phyloP scores from a whole-genome alignment of 2,329 filamentous ascomycete genomes.

The Sporothrix variecibatus region DNA sequence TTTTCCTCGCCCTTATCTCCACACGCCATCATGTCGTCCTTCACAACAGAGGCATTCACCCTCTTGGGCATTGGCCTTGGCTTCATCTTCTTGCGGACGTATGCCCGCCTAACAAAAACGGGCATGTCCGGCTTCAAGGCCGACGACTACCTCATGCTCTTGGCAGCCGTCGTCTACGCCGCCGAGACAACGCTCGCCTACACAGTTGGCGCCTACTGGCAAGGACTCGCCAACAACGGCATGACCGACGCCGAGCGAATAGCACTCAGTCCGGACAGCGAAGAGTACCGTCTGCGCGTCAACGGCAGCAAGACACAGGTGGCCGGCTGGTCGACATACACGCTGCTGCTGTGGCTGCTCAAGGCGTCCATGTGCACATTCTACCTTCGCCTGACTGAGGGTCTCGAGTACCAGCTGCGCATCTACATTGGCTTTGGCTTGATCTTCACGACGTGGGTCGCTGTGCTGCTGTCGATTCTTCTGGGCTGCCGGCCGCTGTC shows the following conservation, averaged over 20 bases:
- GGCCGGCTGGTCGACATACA: constrained; percentile 36
- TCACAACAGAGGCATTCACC: constrained; percentile 51
- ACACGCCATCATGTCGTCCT: constrained; percentile 30
- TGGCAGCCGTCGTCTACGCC: constrained; percentile 45
- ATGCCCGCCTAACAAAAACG: constrained; percentile 49
- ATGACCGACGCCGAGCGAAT: constrained; percentile 38
- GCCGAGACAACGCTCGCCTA: constrained; percentile 38
- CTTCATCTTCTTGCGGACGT: constrained; percentile 53
- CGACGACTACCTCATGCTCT: constrained; percentile 62
- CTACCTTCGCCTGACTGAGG: constrained; percentile 39
- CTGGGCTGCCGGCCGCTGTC: constrained; percentile 41
- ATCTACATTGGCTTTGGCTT: constrained; percentile 41
- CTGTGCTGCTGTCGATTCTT: constrained; percentile 39
- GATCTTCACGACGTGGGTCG: constrained; percentile 40
- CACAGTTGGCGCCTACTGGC: constrained; percentile 35
- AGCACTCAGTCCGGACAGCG: constrained; percentile 34
- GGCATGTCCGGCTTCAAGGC: constrained; percentile 54
- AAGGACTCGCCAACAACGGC: constrained; percentile 40
- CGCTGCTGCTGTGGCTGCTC: constrained; percentile 35
- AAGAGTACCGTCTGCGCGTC: constrained; percentile 38
- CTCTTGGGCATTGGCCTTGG: constrained; percentile 53
- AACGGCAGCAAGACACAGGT: constrained; percentile 42
- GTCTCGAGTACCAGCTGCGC: constrained; percentile 36
- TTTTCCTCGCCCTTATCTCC: neutral
- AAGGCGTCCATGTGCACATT: constrained; percentile 38